Percentiles rank a stretch among this genome's conserved stretches.
These are phyloP conservation scores for Fraxinus dipetala DNA, from an alignment of 305 asterid species.

Conservation along the genomic window DNA sequence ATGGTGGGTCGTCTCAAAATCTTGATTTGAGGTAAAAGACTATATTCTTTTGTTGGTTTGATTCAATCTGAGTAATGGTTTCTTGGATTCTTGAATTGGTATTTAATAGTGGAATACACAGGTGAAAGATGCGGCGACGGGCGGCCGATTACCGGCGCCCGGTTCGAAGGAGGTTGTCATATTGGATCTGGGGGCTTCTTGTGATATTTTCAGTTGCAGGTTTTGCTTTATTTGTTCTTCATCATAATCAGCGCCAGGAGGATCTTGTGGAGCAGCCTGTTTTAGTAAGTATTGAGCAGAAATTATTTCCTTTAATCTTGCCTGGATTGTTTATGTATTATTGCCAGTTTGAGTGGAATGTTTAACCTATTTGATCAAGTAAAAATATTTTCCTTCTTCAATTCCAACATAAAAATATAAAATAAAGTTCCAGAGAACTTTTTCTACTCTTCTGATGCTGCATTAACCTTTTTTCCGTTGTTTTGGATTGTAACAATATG, in stretches of 20 bases:
- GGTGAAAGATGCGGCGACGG: conserved; percentile 85
- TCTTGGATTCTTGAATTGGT: neutral
- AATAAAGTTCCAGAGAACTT: neutral
- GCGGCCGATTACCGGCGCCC: conserved; percentile 95
- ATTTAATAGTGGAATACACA: conserved; percentile 35
- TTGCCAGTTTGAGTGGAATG: neutral
- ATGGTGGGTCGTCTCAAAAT: conserved; percentile 27
- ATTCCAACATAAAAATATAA: neutral
- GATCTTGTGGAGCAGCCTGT: conserved; percentile 63
- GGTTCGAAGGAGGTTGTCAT: conserved; percentile 69
- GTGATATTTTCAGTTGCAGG: conserved; percentile 57
- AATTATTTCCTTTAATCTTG: neutral
- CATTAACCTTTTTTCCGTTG: neutral
- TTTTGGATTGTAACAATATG: neutral
- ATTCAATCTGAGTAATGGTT: conserved; percentile 11
- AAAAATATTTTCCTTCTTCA: neutral
- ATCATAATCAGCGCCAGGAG: conserved; percentile 56
- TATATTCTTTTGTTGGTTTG: neutral
- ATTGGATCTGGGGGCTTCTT: conserved; percentile 87
- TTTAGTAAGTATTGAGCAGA: conserved; percentile 38
- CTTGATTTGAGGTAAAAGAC: conserved; percentile 21
- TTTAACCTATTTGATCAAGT: neutral
- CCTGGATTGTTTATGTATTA: neutral
- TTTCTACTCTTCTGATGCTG: neutral
- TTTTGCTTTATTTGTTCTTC: conserved; percentile 57